A percentile compares a stretch with the other conserved stretches of the same genome.
Evolutionary conservation across 306 rosid genomes (phyloP).

Genomic region (Cucumis sativus): Cucumber_9930_V3 NC_026655.2:11764001-11764500

Average conservation of each 20-base stretch:
- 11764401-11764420: no score
- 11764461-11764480: constrained; percentile 53
- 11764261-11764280: constrained; percentile 62
- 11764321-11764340: constrained; percentile 96
- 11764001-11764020: no score
- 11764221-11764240: not conserved
- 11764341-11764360: constrained; percentile 88
- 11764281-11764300: constrained; percentile 91
- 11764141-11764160: not conserved
- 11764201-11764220: not conserved
- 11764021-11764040: no score
- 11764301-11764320: constrained; percentile 92
- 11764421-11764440: not conserved
- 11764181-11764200: not conserved
- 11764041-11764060: no score
- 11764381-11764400: no score
- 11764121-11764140: not conserved
- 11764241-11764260: constrained; percentile 42
- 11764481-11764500: constrained; percentile 49
- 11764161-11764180: not conserved
- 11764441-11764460: constrained; percentile 82
- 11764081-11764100: not conserved
- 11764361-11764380: constrained; percentile 75
- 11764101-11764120: not conserved
- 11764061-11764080: not conserved